Percentiles rank a stretch among this genome's conserved stretches.
Conservation (phyloP, 1,284 basidiomycete genomes). For the Chalciporus piperatoides region DNA sequence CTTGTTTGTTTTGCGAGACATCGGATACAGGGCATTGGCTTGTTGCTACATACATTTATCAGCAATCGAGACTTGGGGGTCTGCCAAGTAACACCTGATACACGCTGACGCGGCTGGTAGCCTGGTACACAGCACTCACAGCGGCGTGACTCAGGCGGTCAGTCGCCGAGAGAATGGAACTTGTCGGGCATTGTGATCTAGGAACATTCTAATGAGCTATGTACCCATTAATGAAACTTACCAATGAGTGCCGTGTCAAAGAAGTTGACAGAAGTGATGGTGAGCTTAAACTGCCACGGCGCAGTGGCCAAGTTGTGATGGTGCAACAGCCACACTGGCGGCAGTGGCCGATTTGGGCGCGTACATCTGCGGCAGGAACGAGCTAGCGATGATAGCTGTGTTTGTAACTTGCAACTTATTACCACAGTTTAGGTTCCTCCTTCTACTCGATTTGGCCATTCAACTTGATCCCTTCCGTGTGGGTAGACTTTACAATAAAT, state of each 20-base stretch:
- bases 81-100: background rate
- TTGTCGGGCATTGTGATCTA: background rate
- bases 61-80: background rate
- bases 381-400: background rate
- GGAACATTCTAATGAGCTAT: background rate
- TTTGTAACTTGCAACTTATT: background rate
- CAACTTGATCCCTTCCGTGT: slow-evolving; percentile 19
- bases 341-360: too few species aligned
- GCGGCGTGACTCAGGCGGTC: slow-evolving; percentile 1
- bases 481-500: slow-evolving; percentile 10
- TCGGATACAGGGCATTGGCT: too few species aligned
- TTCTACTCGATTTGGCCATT: background rate
- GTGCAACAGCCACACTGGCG: too few species aligned
- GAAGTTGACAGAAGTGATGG: background rate
- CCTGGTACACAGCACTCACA: background rate
- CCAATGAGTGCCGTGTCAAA: background rate
- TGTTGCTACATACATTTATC: background rate
- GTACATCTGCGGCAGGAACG: too few species aligned
- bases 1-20: too few species aligned
- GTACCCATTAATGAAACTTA: background rate
- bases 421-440: background rate
- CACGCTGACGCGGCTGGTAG: background rate
- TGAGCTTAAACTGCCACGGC: background rate
- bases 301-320: too few species aligned
- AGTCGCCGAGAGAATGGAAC: background rate